Evolutionary conservation across 2,329 filamentous ascomycete genomes (phyloP), one percentile per base, ranked within the genome.

Genomic region (Penicillium griseofulvum): DNA sequence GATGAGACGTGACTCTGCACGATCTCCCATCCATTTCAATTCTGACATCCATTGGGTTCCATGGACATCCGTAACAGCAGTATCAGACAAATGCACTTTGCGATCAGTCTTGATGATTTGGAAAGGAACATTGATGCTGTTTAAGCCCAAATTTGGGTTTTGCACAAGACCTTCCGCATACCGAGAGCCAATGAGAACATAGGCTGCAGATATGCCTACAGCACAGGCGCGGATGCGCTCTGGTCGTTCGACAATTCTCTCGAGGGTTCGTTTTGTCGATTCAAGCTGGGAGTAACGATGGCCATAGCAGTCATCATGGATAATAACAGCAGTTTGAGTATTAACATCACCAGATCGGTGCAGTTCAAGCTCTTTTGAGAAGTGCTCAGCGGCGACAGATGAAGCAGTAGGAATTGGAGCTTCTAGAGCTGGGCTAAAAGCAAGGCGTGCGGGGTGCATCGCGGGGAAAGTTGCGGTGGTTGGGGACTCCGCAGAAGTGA

Each of bases 241-340:
- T 0, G 94, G 94, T 11, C 94, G 83, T 75, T 99, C 94, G 46
- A 99, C 92, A 61, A 99, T 96, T 54, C 87, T 89, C 65, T 80
- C 85, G 1, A 55, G 97, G 80, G 16, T 83, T 82, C 42, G 78
- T 81, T 65, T 88, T 88, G 22, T 85, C 87, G 0, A 91, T 88
- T 64, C 89, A 87, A 4, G 91, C 42, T 94, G 83, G 11, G 92
- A 90, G 73, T 87, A 99, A 22, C 91, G 87, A 75, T 99, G 94
- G 24, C 93, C 92, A 71, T 97, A 99, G 74, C 93, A 96, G 50
- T 89, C 87, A 76, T 99, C 94, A 66, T 97, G 91, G 2, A 99
- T 78, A 29, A 99, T 82, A 44, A 97, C 91, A 5, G 95, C 76
- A 0, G 91, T 91, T 57, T 91, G 79, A 3, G 81, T 73, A 12